Evolutionary conservation across 2,329 filamentous ascomycete genomes (phyloP), one percentile per base, ranked within the genome.

Genomic region (Cercospora beticola): DNA sequence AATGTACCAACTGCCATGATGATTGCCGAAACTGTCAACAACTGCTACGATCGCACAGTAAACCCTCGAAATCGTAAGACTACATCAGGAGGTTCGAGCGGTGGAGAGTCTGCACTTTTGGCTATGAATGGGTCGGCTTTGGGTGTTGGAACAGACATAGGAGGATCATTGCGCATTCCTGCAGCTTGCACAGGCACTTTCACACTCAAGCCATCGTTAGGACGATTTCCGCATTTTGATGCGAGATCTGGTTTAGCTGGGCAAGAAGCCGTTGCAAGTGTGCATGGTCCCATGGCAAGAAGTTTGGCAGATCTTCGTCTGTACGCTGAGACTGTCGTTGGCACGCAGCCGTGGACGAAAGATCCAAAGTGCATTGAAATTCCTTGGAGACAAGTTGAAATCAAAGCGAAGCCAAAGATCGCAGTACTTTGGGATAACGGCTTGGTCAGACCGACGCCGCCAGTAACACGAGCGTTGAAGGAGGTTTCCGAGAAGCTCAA

Each of bases 1-100:
- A 91, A 91, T 72, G 82, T 92, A 2, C 89, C 90, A 0, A 89
- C 87, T 1, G 87, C 87, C 12, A 88, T 90, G 72, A 90, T 91
- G 88, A 89, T 90, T 62, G 85, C 87, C 12, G 89, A 91, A 75
- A 86, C 83, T 1, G 86, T 89, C 16, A 91, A 90, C 78, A 89
- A 90, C 72, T 82, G 86, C 1, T 87, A 88, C 72, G 89, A 89
- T 8, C 70, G 74, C 12, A 80, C 78, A 2, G 76, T 87, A 23
- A 90, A 90, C 74, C 89, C 90, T 0, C 79, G 80, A 6, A 89
- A 90, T 74, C 83, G 86, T 26, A 79, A 79, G 2, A 81, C 87
- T 3, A 90, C 88, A 0, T 85, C 85, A 23, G 90, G 90, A 10
- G 90, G 90, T 9, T 88, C 86, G 43, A 89, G 88, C 0, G 90